Evolutionary conservation across 2,329 filamentous ascomycete species (phyloP), one percentile per base, ranked within the genome.

Genomic region (Clarireedia sp.): DNA sequence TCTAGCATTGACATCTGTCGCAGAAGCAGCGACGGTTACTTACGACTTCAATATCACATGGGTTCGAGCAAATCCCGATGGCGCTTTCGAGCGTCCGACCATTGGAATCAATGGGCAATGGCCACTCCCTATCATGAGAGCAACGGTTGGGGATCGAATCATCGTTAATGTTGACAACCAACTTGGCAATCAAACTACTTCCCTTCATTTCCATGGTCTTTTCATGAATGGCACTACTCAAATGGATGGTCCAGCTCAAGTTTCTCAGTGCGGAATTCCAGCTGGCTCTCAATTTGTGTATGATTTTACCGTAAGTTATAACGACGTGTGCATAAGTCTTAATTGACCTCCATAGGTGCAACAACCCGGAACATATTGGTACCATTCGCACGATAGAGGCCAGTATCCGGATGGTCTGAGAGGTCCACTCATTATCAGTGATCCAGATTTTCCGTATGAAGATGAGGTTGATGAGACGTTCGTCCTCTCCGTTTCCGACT

Each of bases 71-170:
- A 86, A 87, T 63, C 89, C 88, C 0, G 88, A 92, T 71, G 84
- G 83, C 21, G 73, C 76, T 7, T 77, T 78, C 57, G 74, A 79
- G 40, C 78, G 87, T 33, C 77, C 82, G n/a, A 79, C 80, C 3
- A 88, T 92, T 66, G 87, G 86, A 46, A 86, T 94, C 72, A 92
- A 94, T 64, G 81, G 80, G 4, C 69, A 84, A 71, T 90, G 87
- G 85, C 89, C 88, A 1, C 78, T 87, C 51, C 88, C 89, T 1
- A 70, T 72, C 24, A 83, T 90, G 55, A 75, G 79, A 51, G 84
- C 79, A 38, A 77, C 77, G 48, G 72, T 83, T 49, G 85, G 85
- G 56, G 85, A 89, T 55, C 60, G 59, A 33, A 70, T 84, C 5
- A 64, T 71, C 24, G 67, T 70, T 36, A 66, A 70, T 52, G 69